Conservation (phyloP, 176 grass and related monocot species). For the Musa itinerans region DNA sequence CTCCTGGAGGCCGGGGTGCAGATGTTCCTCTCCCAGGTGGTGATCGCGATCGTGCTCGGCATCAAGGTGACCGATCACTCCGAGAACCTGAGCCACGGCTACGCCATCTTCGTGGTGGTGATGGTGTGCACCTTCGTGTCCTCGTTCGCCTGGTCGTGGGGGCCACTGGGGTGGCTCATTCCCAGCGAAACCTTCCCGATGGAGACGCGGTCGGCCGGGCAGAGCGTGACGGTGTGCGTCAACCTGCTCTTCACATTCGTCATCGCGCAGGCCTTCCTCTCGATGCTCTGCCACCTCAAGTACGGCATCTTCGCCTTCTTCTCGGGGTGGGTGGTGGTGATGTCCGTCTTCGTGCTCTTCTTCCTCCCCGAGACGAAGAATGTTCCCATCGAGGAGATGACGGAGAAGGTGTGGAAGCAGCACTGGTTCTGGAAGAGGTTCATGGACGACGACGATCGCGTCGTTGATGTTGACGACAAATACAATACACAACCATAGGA, state of each 20-base stretch:
- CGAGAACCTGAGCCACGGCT: background rate
- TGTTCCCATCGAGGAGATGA: slow-evolving; percentile 58
- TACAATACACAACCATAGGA: background rate
- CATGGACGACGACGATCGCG: slow-evolving; percentile 12
- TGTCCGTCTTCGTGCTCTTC: slow-evolving; percentile 29
- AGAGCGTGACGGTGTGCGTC: slow-evolving; percentile 42
- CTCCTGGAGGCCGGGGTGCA: slow-evolving; percentile 53
- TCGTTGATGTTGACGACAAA: background rate
- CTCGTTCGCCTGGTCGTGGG: slow-evolving; percentile 75
- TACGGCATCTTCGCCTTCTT: slow-evolving; percentile 58
- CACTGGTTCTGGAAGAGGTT: slow-evolving; percentile 74
- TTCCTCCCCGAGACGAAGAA: slow-evolving; percentile 60
- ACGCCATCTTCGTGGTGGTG: slow-evolving; percentile 25
- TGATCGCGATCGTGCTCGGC: background rate
- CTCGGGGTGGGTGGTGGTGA: slow-evolving; percentile 31
- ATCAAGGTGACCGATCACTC: background rate
- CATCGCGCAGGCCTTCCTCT: slow-evolving; percentile 69
- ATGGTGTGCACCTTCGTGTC: slow-evolving; percentile 49
- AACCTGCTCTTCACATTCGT: slow-evolving; percentile 81
- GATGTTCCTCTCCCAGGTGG: slow-evolving; percentile 52
- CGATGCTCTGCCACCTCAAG: slow-evolving; percentile 48
- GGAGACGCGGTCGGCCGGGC: slow-evolving; percentile 40
- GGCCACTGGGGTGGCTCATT: slow-evolving; percentile 52
- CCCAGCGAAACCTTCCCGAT: slow-evolving; percentile 61
- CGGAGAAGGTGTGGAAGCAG: slow-evolving; percentile 30